Percentiles rank a stretch among this genome's conserved stretches.
These are phyloP conservation scores for Globisporangium yorkense DNA, from an alignment of 352 stramenopile genomes.

Conservation along the genomic window DNA sequence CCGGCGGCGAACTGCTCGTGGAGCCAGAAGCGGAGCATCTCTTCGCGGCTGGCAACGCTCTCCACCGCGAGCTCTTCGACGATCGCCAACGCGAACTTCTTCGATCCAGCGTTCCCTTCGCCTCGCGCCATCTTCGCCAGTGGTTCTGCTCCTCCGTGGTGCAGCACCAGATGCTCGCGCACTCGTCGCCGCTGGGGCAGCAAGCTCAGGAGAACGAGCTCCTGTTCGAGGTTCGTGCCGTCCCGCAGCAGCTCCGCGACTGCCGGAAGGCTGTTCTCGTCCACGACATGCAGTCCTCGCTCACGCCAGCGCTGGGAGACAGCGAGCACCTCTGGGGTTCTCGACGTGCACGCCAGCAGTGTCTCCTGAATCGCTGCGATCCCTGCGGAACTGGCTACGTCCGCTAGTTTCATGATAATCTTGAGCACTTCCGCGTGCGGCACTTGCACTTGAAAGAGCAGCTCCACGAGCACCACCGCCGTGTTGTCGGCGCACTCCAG, in stretches of 20 bases:
- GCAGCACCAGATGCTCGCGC: background rate
- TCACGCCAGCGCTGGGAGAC: background rate
- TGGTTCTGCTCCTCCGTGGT: background rate
- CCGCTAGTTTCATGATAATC: background rate
- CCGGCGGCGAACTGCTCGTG: background rate
- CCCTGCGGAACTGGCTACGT: background rate
- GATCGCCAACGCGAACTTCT: background rate
- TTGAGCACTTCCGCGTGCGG: background rate
- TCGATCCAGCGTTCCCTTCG: background rate
- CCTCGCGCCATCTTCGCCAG: background rate
- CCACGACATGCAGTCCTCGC: background rate
- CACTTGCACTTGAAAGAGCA: background rate
- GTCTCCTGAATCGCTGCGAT: background rate
- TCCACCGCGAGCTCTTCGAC: background rate
- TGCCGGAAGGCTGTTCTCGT: background rate
- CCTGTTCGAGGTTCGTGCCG: background rate
- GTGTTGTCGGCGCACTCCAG: background rate
- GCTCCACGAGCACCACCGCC: background rate
- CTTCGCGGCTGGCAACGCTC: background rate
- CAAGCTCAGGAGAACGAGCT: background rate
- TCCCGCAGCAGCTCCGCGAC: background rate
- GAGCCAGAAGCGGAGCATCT: background rate
- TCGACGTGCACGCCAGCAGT: background rate
- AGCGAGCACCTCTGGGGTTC: background rate
- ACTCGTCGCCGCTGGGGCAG: background rate